Evolutionary conservation across 2,329 filamentous ascomycete species (phyloP).

Genomic region (Penicillium rolfsii): DNA sequence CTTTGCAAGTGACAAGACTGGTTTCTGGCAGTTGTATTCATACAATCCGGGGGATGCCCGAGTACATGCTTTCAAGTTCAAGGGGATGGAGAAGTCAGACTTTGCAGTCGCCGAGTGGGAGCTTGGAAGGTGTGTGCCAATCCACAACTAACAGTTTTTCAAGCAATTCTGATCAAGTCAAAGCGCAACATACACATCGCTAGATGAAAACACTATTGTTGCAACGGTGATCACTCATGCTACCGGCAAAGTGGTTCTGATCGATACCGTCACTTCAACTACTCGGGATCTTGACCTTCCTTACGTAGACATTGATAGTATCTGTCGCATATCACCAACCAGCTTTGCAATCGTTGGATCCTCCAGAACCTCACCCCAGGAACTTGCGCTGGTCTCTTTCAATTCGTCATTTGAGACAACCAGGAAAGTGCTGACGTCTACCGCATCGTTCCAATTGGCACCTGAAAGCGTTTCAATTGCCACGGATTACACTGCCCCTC

Average conservation of each 20-base stretch:
- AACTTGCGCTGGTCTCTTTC: slow-evolving; percentile 25
- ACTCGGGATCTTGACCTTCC: slow-evolving; percentile 23
- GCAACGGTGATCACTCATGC: slow-evolving; percentile 27
- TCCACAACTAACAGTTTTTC: not conserved
- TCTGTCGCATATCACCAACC: slow-evolving; percentile 22
- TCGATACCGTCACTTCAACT: slow-evolving; percentile 20
- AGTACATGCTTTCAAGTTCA: slow-evolving; percentile 38
- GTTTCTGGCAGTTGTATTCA: slow-evolving; percentile 55
- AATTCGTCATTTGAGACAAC: slow-evolving; percentile 11
- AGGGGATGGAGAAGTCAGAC: slow-evolving; percentile 47
- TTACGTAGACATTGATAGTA: slow-evolving; percentile 25
- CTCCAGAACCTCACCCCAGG: slow-evolving; percentile 24
- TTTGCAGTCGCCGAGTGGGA: slow-evolving; percentile 38
- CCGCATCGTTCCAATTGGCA: slow-evolving; percentile 20
- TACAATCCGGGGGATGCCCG: slow-evolving; percentile 30
- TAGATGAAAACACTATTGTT: slow-evolving; percentile 26
- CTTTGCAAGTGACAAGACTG: slow-evolving; percentile 52
- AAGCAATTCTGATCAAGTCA: not conserved
- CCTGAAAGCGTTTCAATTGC: slow-evolving; percentile 33
- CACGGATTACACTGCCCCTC: slow-evolving; percentile 42
- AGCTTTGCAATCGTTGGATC: slow-evolving; percentile 29
- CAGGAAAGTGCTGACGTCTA: slow-evolving; percentile 21
- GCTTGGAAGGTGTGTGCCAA: slow-evolving; percentile 30
- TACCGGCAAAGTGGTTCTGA: slow-evolving; percentile 24
- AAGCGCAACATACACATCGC: slow-evolving; percentile 27